These are phyloP conservation scores for Claviceps humidiphila DNA, from an alignment of 2,329 filamentous ascomycete genomes.

Conservation along the genomic window DNA sequence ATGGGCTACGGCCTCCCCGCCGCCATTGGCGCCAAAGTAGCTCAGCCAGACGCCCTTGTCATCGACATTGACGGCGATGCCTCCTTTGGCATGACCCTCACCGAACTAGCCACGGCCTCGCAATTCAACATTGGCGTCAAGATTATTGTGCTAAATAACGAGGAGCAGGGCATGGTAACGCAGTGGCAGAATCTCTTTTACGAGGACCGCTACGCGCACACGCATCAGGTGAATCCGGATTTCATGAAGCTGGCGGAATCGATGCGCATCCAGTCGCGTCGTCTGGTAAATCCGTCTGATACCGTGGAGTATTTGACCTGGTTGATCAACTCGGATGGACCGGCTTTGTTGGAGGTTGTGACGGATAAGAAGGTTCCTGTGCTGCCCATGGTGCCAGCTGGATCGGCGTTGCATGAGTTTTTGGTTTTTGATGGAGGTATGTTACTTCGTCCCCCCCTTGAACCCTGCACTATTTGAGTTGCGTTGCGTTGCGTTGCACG, in stretches of 20 bases:
- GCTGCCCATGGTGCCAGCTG: slow-evolving; percentile 91
- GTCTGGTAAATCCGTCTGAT: slow-evolving; percentile 62
- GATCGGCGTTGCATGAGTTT: slow-evolving; percentile 82
- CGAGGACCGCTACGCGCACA: slow-evolving; percentile 83
- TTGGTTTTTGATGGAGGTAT: slow-evolving; percentile 32
- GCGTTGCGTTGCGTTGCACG: too few relatives aligned
- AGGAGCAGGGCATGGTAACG: slow-evolving; percentile 97
- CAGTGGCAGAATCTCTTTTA: slow-evolving; percentile 99
- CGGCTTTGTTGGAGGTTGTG: slow-evolving; percentile 80
- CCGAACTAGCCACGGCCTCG: slow-evolving; percentile 79
- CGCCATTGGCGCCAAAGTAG: slow-evolving; percentile 86
- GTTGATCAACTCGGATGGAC: slow-evolving; percentile 83
- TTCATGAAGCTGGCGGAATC: slow-evolving; percentile 87
- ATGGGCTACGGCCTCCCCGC: slow-evolving; percentile 95
- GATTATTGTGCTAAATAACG: slow-evolving; percentile 87
- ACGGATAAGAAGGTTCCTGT: slow-evolving; percentile 89
- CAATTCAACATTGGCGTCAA: slow-evolving; percentile 97
- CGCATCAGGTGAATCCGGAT: slow-evolving; percentile 89
- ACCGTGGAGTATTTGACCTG: slow-evolving; percentile 68
- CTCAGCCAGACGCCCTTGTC: slow-evolving; percentile 60
- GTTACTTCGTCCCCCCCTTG: slow-evolving; percentile 3
- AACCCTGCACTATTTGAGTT: too few relatives aligned
- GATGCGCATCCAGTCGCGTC: slow-evolving; percentile 71
- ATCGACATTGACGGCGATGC: slow-evolving; percentile 95
- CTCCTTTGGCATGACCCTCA: slow-evolving; percentile 97